Percentiles rank a stretch among this genome's conserved stretches.
Conservation (phyloP, 2,329 filamentous ascomycete species). For the Thielaviopsis ethacetica region DNA sequence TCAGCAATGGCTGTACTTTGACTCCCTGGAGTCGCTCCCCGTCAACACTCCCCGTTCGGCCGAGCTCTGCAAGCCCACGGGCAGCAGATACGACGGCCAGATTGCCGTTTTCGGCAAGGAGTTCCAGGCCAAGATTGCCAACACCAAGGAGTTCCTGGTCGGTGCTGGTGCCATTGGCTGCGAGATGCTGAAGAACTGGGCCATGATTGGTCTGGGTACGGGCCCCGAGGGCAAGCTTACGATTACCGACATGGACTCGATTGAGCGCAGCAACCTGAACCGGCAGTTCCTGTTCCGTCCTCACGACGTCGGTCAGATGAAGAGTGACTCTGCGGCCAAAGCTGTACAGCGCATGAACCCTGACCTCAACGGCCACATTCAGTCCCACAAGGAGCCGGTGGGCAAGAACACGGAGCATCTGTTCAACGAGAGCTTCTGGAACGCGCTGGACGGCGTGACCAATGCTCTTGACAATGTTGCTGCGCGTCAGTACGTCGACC, state of each 20-base stretch:
- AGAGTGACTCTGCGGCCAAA: slow-evolving; percentile 83
- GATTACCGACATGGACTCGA: slow-evolving; percentile 95
- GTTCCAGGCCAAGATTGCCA: slow-evolving; percentile 84
- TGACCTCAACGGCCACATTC: slow-evolving; percentile 73
- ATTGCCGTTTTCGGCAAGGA: slow-evolving; percentile 91
- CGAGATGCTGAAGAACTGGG: slow-evolving; percentile 99
- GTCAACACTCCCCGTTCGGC: slow-evolving; percentile 58
- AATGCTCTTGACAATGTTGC: slow-evolving; percentile 97
- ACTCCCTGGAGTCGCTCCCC: slow-evolving; percentile 90
- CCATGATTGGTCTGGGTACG: slow-evolving; percentile 88
- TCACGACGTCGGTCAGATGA: slow-evolving; percentile 86
- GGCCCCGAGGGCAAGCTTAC: slow-evolving; percentile 78
- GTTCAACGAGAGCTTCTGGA: slow-evolving; percentile 92
- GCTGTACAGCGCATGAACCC: slow-evolving; percentile 96
- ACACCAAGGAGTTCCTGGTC: slow-evolving; percentile 84
- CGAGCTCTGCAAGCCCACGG: slow-evolving; percentile 72
- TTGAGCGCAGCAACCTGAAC: slow-evolving; percentile 98
- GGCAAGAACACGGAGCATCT: slow-evolving; percentile 82
- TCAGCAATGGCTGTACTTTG: slow-evolving; percentile 91
- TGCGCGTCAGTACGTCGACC: slow-evolving; percentile 88
- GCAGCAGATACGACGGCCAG: slow-evolving; percentile 86
- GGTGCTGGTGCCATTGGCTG: slow-evolving; percentile 95
- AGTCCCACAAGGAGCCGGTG: slow-evolving; percentile 74
- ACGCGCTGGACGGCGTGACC: slow-evolving; percentile 72
- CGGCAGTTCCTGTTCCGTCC: slow-evolving; percentile 90